phyloP scores from a whole-genome alignment of 2,329 filamentous ascomycete species.

The Diaporthe velutina region DNA sequence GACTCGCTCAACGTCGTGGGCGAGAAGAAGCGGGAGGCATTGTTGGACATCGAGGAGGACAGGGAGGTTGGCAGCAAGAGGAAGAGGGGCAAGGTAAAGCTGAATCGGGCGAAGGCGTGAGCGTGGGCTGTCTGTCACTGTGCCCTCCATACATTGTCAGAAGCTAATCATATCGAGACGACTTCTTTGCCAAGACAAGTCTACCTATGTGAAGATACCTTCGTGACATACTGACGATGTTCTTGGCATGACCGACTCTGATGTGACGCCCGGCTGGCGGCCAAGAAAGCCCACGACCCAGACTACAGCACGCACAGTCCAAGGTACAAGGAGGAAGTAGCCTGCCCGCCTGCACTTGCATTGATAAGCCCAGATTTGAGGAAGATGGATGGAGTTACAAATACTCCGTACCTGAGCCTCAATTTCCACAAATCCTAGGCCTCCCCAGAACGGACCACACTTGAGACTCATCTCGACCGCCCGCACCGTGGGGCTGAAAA shows the following conservation, averaged over 20 bases:
- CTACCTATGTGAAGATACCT: neutral
- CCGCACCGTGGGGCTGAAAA: slow-evolving; percentile 17
- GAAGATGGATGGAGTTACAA: neutral
- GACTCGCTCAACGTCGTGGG: slow-evolving; percentile 90
- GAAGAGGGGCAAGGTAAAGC: slow-evolving; percentile 72
- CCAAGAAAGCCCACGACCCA: neutral
- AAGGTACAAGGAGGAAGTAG: neutral
- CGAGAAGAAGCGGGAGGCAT: slow-evolving; percentile 94
- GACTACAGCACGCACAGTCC: neutral
- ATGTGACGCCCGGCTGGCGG: neutral
- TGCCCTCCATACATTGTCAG: neutral
- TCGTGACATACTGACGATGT: neutral
- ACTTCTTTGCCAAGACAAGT: neutral
- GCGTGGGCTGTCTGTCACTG: slow-evolving; percentile 2
- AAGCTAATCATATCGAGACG: neutral
- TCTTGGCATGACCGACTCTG: neutral
- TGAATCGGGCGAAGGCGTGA: slow-evolving; percentile 49
- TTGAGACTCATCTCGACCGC: slow-evolving; percentile 16
- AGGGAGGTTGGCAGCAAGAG: slow-evolving; percentile 91
- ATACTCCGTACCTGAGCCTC: slow-evolving; percentile 25
- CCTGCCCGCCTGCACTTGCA: neutral
- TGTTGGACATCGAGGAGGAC: slow-evolving; percentile 92
- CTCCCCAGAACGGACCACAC: neutral
- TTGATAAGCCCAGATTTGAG: slow-evolving; percentile 17
- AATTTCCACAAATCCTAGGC: neutral